Evolutionary conservation across 2,329 filamentous ascomycete genomes (phyloP), one percentile per base, ranked within the genome.

Genomic region (Botrytis medusae): DNA sequence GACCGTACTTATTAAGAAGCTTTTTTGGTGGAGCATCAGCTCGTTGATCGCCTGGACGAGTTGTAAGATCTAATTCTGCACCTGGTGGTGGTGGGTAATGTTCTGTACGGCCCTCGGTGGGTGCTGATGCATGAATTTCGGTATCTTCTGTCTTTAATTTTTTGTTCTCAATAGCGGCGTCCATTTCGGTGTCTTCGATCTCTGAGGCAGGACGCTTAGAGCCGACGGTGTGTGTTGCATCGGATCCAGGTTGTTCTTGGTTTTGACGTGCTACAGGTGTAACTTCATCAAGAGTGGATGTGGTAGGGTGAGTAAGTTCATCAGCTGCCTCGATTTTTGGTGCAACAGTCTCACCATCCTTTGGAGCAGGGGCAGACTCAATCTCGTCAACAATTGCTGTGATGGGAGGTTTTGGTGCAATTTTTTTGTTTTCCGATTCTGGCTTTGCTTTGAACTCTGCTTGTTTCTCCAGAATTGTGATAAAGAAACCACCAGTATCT

Each of bases 401-500:
- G 65, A 79, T 78, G 72, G 75, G 81, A 72, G 75, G 80, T 79
- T 81, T 86, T 74, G 77, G 77, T 75, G 85, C 86, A n/a, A 81
- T 81, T 74, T 84, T 84, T 79, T 87, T 88, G 72, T 83, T 81
- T 73, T 87, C 85, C 7, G 88, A 87, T 82, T 96, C 93, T 34
- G 91, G 90, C 82, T 88, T 92, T 14, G 91, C 92, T 81, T 88
- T 92, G 81, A 97, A 94, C 77, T 98, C 96, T 40, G 89, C 88
- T 81, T 91, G 91, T 87, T 99, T 99, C 85, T 98, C 93, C 29
- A 99, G 84, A 0, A 98, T 95, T 0, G 94, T 92, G 81, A 99
- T 98, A 85, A 99, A 99, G 87, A 99, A 99, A 34, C 92, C 95
- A 72, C 96, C 96, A 4, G 96, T 99, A 79, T 99, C 94, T 83